phyloP scores from a whole-genome alignment of 768 basidiomycete genomes.

The Zangia roseola region DNA sequence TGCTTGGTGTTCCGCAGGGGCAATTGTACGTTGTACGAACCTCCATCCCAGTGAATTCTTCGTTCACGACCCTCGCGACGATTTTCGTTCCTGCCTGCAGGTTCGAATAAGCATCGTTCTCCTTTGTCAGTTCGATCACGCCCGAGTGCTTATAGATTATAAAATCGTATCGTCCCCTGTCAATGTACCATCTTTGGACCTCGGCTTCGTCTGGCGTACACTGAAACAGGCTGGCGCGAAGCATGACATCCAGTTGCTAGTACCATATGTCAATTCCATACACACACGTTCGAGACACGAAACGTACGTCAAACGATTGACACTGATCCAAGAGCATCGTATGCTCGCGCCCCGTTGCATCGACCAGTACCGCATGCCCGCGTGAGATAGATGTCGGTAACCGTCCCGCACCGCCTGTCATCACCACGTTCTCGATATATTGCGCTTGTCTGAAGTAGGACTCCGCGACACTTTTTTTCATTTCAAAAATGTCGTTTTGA shows the following conservation, averaged over 20 bases:
- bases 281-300: not conserved
- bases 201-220: not conserved
- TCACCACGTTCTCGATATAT: not conserved
- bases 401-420: not conserved
- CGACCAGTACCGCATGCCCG: not conserved
- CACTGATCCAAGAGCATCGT: slow-evolving; percentile 3
- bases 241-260: slow-evolving; percentile 2
- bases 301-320: not conserved
- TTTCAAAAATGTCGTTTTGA: not conserved
- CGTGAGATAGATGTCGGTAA: not conserved
- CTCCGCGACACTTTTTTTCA: not conserved
- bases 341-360: slow-evolving; percentile 3
- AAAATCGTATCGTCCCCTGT: slow-evolving; percentile 2
- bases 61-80: not conserved
- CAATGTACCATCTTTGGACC: slow-evolving; percentile 2
- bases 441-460: not conserved
- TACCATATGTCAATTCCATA: not conserved
- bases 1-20: not conserved
- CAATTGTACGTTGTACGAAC: not conserved
- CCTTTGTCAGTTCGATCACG: not conserved
- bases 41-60: not conserved
- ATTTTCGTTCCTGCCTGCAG: not conserved
- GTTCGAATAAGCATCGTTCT: not conserved
- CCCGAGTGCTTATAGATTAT: not conserved
- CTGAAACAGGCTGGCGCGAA: not conserved